Conservation (phyloP, 345 rosid genomes). For the Odontarrhena argentea region DNA sequence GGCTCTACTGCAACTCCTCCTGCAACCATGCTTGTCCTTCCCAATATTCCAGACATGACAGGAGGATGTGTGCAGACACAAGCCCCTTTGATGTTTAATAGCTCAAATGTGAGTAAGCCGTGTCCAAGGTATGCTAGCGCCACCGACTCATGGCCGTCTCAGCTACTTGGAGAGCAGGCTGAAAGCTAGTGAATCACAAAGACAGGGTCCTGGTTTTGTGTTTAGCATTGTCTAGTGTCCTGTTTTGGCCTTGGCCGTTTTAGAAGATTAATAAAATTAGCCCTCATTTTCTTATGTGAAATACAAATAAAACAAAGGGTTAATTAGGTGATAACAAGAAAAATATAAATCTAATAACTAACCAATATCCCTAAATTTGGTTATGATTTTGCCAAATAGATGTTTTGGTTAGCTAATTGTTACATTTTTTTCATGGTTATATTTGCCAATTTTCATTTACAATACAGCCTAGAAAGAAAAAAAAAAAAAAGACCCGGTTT, state of each 20-base stretch:
- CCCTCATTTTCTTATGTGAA: no score
- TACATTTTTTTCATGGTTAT: no score
- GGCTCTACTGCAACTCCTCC: slow-evolving; percentile 30
- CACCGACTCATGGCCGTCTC: slow-evolving; percentile 81
- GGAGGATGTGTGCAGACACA: slow-evolving; percentile 22
- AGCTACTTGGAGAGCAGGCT: slow-evolving; percentile 57
- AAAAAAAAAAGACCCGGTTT: not conserved
- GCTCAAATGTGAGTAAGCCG: slow-evolving; percentile 71
- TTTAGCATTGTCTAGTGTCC: slow-evolving; percentile 4
- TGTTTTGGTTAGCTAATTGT: no score
- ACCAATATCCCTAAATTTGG: no score
- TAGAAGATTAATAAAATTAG: no score
- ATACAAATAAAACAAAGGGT: no score
- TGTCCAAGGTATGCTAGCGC: slow-evolving; percentile 81
- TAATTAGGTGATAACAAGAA: no score
- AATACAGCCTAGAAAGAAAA: not conserved
- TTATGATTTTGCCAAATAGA: no score
- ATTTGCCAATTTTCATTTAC: no score
- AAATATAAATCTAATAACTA: no score
- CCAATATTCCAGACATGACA: slow-evolving; percentile 40
- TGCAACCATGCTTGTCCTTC: slow-evolving; percentile 68
- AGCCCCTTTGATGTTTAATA: slow-evolving; percentile 29
- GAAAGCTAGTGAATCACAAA: slow-evolving; percentile 29
- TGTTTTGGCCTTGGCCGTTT: not conserved
- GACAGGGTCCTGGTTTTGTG: slow-evolving; percentile 17